phyloP scores from a whole-genome alignment of 1,284 basidiomycete species.

The Mycosarcoma mackinlayi region DNA sequence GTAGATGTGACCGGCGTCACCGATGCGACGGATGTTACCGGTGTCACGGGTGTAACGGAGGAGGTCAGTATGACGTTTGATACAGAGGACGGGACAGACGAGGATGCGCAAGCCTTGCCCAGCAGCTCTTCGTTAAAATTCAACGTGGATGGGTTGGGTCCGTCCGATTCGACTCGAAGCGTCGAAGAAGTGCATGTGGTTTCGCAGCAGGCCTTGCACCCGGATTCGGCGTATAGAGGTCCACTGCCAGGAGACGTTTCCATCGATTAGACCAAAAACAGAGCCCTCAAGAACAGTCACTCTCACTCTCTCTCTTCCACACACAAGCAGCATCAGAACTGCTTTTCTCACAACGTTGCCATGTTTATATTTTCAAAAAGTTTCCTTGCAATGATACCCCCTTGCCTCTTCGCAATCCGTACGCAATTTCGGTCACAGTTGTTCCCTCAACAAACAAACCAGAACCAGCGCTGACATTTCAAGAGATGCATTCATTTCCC shows the following conservation, averaged over 20 bases:
- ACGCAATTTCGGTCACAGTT: background rate
- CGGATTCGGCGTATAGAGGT: slow-evolving; percentile 1
- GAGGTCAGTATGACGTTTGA: slow-evolving; percentile 20
- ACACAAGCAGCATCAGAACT: too few species aligned
- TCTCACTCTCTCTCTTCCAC: too few species aligned
- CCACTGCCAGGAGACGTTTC: slow-evolving; percentile 24
- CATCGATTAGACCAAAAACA: slow-evolving; percentile 22
- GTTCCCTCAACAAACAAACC: background rate
- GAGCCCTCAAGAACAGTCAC: background rate
- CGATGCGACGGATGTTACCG: slow-evolving; percentile 16
- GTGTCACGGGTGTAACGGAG: slow-evolving; percentile 13
- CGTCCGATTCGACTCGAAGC: background rate
- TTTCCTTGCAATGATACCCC: background rate
- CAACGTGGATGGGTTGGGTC: background rate
- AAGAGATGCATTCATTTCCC: too few species aligned
- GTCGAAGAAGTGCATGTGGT: background rate
- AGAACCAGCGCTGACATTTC: background rate
- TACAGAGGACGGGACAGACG: slow-evolving; percentile 11
- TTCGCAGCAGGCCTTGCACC: slow-evolving; percentile 3
- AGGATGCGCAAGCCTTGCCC: background rate
- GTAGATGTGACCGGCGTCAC: slow-evolving; percentile 18
- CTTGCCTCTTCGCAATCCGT: background rate
- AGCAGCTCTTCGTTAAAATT: background rate
- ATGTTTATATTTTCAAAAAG: too few species aligned
- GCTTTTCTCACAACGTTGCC: too few species aligned